Evolutionary conservation across 495 filamentous ascomycete genomes (phyloP), one percentile per base, ranked within the genome.

Genomic region (Xylaria scruposa): DNA sequence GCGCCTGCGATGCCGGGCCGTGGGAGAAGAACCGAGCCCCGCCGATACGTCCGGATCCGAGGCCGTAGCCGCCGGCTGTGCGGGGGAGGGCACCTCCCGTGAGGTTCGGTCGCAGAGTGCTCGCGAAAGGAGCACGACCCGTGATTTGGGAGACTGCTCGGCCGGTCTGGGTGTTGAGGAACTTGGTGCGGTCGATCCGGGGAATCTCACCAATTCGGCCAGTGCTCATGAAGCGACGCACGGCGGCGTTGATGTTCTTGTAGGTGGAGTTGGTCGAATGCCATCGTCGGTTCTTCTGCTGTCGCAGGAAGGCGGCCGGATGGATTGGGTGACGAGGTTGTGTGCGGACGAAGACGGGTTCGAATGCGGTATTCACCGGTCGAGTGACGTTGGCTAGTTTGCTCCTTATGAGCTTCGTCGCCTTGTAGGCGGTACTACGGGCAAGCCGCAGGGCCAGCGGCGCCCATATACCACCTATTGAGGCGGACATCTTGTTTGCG

Each of bases 11-110:
- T 3, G 94, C 88, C 12, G 96, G 92, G 0, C 90, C 90, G 81
- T 98, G 95, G 1, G 93, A 95, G 85, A 98, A 99, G 81, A 93
- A 94, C 60, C 96, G 88, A 19, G 90, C 91, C 44, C 93, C 90
- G 40, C 91, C 91, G 47, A 89, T 80, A 21, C 92, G 87, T 24
- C 91, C 92, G 61, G 88, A 87, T 24, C 88, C 87, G 21, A 93
- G 79, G 36, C 88, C 85, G 82, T 98, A 98, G 3, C 96, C 96
- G 68, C 95, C 93, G 19, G 94, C 92, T 17, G 94, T 93, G 36
- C 96, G 90, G 46, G 91, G 89, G 44, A 99, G 83, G 7, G 93
- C 91, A 47, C 96, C 96, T 31, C 95, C 96, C 0, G 94, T 97
- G 56, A 99, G 84, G 74, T 97, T 98, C 4, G 96, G 96, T 9